Conservation (phyloP, 140 eudicot genomes). For the Anethum foeniculum region DNA sequence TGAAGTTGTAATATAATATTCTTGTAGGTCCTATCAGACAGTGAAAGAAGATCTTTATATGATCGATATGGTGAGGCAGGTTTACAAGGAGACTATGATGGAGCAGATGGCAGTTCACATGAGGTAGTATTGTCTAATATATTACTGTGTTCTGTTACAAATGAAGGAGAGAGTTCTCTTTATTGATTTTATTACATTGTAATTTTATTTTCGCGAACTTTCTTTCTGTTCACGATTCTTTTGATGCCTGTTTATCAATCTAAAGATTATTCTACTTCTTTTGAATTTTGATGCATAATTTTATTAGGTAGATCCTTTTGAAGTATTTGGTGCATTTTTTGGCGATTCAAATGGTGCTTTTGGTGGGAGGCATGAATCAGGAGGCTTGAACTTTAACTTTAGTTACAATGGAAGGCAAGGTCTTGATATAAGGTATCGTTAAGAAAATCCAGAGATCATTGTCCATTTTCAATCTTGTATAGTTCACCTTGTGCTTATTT, state of each 20-base stretch:
- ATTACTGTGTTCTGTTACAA: not conserved
- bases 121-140: slow-evolving; percentile 40
- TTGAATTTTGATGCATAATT: slow-evolving; percentile 1
- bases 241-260: not conserved
- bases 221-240: not conserved
- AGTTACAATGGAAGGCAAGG: slow-evolving; percentile 38
- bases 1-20: slow-evolving; percentile 9
- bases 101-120: slow-evolving; percentile 38
- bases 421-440: slow-evolving; percentile 67
- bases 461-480: not conserved
- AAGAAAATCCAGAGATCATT: slow-evolving; percentile 18
- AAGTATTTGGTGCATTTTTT: slow-evolving; percentile 68
- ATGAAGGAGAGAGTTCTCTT: not conserved
- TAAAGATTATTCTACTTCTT: not conserved
- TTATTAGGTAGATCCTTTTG: slow-evolving; percentile 78
- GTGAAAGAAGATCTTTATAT: slow-evolving; percentile 69
- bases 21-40: slow-evolving; percentile 62
- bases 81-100: slow-evolving; percentile 53
- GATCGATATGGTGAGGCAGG: slow-evolving; percentile 91
- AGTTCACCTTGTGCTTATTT: not conserved
- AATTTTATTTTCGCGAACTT: not conserved
- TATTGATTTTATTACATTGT: not conserved
- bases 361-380: slow-evolving; percentile 49
- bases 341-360: slow-evolving; percentile 59
- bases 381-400: slow-evolving; percentile 33